These are phyloP conservation scores for Haematococcus lacustris DNA, from an alignment of 139 green algal genomes.

Conservation along the genomic window DNA sequence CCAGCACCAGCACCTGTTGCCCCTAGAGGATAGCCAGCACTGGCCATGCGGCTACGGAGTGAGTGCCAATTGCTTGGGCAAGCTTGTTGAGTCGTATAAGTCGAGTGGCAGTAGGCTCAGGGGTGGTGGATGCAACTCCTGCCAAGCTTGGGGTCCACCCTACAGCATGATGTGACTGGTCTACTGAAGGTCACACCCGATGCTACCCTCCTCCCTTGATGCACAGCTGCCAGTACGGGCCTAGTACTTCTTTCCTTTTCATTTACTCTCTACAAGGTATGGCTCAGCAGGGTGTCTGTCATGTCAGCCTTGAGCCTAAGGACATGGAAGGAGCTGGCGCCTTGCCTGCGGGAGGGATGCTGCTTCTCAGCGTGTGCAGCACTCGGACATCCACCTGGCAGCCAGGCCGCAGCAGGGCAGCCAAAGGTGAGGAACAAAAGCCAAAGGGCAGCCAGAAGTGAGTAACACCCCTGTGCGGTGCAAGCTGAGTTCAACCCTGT, in stretches of 20 bases:
- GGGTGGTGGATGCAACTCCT: no score
- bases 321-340: no score
- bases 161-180: background rate
- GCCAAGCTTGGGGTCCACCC: no score
- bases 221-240: background rate
- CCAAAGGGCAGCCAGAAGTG: background rate
- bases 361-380: slow-evolving; percentile 30
- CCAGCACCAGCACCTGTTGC: background rate
- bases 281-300: background rate
- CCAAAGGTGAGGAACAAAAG: background rate
- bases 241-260: background rate
- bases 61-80: background rate
- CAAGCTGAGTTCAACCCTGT: background rate
- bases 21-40: background rate
- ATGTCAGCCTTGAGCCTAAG: background rate
- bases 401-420: background rate
- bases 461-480: background rate
- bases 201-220: background rate
- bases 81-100: background rate
- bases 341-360: slow-evolving; percentile 18
- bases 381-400: slow-evolving; percentile 13
- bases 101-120: no score
- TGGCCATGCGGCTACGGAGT: background rate
- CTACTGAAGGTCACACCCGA: background rate
- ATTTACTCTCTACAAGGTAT: background rate